These are phyloP conservation scores for Cordyceps cateniannulata DNA, from an alignment of 2,329 filamentous ascomycete genomes.

Conservation along the genomic window DNA sequence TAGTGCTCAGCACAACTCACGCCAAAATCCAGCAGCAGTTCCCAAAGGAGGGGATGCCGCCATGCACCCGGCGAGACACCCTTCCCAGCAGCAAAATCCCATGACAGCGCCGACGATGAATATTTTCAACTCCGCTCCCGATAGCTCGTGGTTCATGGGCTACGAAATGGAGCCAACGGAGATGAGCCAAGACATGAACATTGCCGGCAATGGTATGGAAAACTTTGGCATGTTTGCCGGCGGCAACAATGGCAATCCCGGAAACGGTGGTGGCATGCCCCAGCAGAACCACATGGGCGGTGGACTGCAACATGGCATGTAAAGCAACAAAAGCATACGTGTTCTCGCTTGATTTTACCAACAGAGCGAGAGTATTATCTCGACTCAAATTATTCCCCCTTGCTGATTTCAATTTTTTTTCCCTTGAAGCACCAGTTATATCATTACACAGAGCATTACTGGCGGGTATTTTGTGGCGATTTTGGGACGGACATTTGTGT, in stretches of 20 bases:
- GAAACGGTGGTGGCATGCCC: slow-evolving; percentile 5
- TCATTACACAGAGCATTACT: neutral
- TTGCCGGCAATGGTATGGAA: slow-evolving; percentile 39
- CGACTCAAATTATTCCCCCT: neutral
- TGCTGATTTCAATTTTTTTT: neutral
- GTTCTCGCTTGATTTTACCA: neutral
- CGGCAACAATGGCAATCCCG: neutral
- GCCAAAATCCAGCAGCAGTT: slow-evolving; percentile 8
- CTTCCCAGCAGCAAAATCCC: slow-evolving; percentile 2
- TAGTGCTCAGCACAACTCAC: slow-evolving; percentile 21
- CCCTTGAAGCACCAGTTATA: neutral
- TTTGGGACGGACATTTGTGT: neutral
- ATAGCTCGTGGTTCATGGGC: slow-evolving; percentile 82
- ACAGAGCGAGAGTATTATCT: neutral
- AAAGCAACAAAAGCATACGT: neutral
- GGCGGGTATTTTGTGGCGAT: neutral
- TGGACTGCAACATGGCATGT: slow-evolving; percentile 9
- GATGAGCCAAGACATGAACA: slow-evolving; percentile 41
- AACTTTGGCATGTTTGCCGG: slow-evolving; percentile 44
- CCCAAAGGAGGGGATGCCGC: neutral
- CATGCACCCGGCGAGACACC: neutral
- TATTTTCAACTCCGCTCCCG: slow-evolving; percentile 33
- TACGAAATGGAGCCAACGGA: slow-evolving; percentile 82
- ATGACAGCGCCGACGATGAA: slow-evolving; percentile 14
- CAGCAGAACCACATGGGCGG: slow-evolving; percentile 12